Percentiles rank a stretch among this genome's conserved stretches.
Conservation (phyloP, 768 basidiomycete genomes). For the Kwoniella europaea region DNA sequence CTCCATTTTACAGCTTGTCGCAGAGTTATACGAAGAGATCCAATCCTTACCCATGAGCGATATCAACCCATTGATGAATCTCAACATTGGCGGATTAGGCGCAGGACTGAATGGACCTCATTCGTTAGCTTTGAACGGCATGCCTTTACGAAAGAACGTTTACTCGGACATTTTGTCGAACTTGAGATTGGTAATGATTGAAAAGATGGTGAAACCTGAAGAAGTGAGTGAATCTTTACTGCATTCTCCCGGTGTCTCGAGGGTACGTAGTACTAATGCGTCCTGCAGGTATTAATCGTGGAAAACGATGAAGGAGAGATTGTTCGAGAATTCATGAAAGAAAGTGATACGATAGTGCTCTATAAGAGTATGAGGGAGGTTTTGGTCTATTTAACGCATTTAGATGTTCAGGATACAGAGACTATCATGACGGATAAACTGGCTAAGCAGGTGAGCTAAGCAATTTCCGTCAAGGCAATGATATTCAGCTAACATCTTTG, state of each 20-base stretch:
- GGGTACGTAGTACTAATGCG: background rate
- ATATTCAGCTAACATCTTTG: constrained; percentile 22
- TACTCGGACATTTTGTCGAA: constrained; percentile 95
- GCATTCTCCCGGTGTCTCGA: too few relatives aligned
- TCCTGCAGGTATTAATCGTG: constrained; percentile 85
- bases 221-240: constrained; percentile 66
- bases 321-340: constrained; percentile 97
- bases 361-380: constrained; percentile 99
- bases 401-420: constrained; percentile 95
- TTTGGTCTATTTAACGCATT: constrained; percentile 94
- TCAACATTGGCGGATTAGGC: constrained; percentile 73
- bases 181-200: constrained; percentile 91
- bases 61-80: constrained; percentile 71
- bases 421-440: constrained; percentile 97
- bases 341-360: constrained; percentile 94
- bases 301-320: constrained; percentile 99
- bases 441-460: constrained; percentile 75
- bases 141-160: constrained; percentile 83
- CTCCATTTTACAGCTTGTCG: constrained; percentile 88
- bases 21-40: constrained; percentile 96
- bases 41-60: constrained; percentile 84
- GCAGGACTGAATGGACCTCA: constrained; percentile 51
- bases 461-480: background rate
- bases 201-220: constrained; percentile 99
- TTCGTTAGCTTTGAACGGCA: constrained; percentile 49